Conservation (phyloP, 1,139 yeast genomes). For the Protomyces inouyei region DNA sequence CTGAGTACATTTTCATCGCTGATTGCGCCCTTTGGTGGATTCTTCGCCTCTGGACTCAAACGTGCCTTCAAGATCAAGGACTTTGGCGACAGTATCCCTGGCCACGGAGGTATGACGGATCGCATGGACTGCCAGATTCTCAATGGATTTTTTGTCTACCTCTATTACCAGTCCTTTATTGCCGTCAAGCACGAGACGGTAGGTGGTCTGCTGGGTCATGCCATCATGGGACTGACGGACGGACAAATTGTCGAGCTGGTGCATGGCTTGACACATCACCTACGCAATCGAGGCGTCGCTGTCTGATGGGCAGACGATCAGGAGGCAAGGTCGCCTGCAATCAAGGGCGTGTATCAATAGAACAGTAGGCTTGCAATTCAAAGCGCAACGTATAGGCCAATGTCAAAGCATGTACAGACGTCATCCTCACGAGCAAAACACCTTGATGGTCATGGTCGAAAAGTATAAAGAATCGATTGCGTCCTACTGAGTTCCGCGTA, state of each 20-base stretch:
- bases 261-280: constrained; percentile 56
- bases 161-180: constrained; percentile 88
- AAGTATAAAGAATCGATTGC: no score
- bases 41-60: constrained; percentile 93
- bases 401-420: background rate
- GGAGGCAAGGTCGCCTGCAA: background rate
- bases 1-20: constrained; percentile 93
- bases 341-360: background rate
- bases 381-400: background rate
- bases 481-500: no score
- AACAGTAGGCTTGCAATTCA: background rate
- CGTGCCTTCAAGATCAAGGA: constrained; percentile 95
- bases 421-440: background rate
- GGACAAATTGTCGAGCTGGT: constrained; percentile 64
- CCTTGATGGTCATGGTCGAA: background rate
- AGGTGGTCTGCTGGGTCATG: constrained; percentile 68
- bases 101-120: constrained; percentile 98
- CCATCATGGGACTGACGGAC: constrained; percentile 63
- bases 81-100: constrained; percentile 89
- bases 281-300: constrained; percentile 36
- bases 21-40: constrained; percentile 98
- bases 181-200: constrained; percentile 62
- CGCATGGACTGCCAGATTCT: constrained; percentile 96
- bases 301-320: background rate
- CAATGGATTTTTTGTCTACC: constrained; percentile 92